Conservation (phyloP, 2,329 filamentous ascomycete genomes). For the Scedosporium dehoogii region DNA sequence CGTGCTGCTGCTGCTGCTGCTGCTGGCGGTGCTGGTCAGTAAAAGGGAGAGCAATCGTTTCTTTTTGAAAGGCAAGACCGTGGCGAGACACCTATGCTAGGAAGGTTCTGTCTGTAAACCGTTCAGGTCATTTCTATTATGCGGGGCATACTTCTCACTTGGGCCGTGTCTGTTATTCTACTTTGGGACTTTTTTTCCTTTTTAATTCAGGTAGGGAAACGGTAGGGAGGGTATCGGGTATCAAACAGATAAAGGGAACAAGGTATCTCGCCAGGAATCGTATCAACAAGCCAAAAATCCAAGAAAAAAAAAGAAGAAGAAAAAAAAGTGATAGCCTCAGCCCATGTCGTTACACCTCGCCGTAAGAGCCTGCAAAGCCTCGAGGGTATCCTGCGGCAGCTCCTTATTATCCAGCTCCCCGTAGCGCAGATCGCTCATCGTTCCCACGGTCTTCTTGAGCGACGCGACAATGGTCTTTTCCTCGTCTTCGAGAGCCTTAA, state of each 20-base stretch:
- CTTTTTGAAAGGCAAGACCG: too few species aligned
- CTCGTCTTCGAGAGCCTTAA: slow-evolving; percentile 55
- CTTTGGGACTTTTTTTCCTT: slow-evolving; percentile 4
- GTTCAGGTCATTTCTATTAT: neutral
- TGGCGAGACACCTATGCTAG: too few species aligned
- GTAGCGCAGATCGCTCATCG: slow-evolving; percentile 73
- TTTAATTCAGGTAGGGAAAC: neutral
- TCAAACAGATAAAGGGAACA: neutral
- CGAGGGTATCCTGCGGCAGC: slow-evolving; percentile 56
- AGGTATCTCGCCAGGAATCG: neutral
- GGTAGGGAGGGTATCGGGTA: neutral
- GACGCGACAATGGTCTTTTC: slow-evolving; percentile 48
- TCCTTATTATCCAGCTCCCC: slow-evolving; percentile 60
- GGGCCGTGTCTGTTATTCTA: slow-evolving; percentile 7
- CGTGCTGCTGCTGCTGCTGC: slow-evolving; percentile 1
- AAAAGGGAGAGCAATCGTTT: too few species aligned
- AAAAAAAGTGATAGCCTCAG: neutral
- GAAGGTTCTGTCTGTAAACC: neutral
- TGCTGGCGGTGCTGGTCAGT: neutral
- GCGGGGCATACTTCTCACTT: slow-evolving; percentile 7
- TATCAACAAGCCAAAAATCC: too few species aligned
- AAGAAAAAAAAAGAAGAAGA: too few species aligned
- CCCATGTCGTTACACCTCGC: slow-evolving; percentile 5
- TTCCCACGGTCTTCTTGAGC: slow-evolving; percentile 57
- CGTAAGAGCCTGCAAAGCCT: slow-evolving; percentile 49